Conservation (phyloP, 148 eudicot genomes). For the Persicaria maculosa region DNA sequence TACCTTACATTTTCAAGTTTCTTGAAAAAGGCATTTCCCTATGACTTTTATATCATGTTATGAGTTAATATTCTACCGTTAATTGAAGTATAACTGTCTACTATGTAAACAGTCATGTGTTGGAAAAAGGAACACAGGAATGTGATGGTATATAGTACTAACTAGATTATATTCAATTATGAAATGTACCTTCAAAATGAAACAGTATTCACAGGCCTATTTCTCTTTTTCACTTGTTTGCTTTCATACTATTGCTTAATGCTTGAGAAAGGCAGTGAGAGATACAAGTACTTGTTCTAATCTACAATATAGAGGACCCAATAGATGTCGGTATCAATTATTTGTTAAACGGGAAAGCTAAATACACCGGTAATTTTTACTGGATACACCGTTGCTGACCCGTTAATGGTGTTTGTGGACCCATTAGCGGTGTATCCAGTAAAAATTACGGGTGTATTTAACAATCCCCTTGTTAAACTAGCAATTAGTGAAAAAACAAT, state of each 20-base stretch:
- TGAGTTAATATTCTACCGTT: not conserved
- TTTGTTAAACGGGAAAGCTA: too few relatives aligned
- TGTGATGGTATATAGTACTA: not conserved
- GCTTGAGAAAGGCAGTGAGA: not conserved
- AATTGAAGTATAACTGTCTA: not conserved
- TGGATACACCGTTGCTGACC: too few relatives aligned
- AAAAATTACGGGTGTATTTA: too few relatives aligned
- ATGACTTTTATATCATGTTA: not conserved
- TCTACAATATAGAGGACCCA: not conserved
- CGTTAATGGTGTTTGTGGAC: too few relatives aligned
- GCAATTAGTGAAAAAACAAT: not conserved
- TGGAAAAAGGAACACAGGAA: not conserved
- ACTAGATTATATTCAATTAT: not conserved
- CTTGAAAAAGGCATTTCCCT: not conserved
- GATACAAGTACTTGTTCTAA: not conserved
- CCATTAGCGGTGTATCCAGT: too few relatives aligned
- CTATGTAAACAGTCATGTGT: not conserved
- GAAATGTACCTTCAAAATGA: not conserved
- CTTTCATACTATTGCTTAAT: not conserved
- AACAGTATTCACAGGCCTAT: not conserved
- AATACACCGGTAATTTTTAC: too few relatives aligned
- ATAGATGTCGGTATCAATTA: not conserved
- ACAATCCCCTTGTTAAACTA: not conserved
- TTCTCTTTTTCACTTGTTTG: not conserved
- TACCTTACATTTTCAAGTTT: constrained; percentile 2